Evolutionary conservation across 1,284 basidiomycete genomes (phyloP).

Genomic region (Heterobasidion occidentale): DNA sequence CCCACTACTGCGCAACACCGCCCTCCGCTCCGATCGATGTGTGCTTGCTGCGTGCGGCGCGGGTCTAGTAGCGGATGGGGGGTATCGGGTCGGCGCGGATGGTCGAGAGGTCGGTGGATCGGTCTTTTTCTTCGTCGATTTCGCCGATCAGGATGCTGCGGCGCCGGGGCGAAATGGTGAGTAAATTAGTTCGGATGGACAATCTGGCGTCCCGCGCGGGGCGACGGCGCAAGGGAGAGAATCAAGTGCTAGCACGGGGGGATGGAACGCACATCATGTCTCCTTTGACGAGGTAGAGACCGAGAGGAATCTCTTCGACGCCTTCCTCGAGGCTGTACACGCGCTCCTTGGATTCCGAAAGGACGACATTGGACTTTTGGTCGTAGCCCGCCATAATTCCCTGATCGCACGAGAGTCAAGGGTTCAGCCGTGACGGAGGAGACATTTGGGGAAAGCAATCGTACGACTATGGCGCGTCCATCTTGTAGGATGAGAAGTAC

Average conservation of each 20-base stretch:
- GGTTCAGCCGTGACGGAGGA: neutral
- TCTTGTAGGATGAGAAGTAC: constrained; percentile 89
- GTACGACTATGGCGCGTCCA: constrained; percentile 78
- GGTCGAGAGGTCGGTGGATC: constrained; percentile 68
- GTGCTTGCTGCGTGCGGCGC: neutral
- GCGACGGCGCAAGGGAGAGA: neutral
- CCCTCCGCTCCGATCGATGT: no score
- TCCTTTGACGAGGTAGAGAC: constrained; percentile 94
- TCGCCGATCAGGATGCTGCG: constrained; percentile 84
- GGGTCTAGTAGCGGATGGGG: constrained; percentile 61
- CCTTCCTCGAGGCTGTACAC: constrained; percentile 86
- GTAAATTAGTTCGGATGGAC: neutral
- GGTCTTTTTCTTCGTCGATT: constrained; percentile 81
- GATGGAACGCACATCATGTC: constrained; percentile 79
- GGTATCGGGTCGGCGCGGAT: constrained; percentile 87
- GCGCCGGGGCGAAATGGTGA: neutral
- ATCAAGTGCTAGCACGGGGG: neutral
- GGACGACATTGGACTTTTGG: constrained; percentile 88
- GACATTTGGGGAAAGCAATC: constrained; percentile 23
- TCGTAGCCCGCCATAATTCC: constrained; percentile 88
- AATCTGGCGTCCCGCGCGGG: neutral
- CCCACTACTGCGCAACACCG: no score
- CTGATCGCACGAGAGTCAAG: constrained; percentile 28
- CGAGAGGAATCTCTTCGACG: constrained; percentile 93
- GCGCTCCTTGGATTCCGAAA: constrained; percentile 86